phyloP scores from a whole-genome alignment of 179 eudicot species.

The Nepenthes alata region DNA sequence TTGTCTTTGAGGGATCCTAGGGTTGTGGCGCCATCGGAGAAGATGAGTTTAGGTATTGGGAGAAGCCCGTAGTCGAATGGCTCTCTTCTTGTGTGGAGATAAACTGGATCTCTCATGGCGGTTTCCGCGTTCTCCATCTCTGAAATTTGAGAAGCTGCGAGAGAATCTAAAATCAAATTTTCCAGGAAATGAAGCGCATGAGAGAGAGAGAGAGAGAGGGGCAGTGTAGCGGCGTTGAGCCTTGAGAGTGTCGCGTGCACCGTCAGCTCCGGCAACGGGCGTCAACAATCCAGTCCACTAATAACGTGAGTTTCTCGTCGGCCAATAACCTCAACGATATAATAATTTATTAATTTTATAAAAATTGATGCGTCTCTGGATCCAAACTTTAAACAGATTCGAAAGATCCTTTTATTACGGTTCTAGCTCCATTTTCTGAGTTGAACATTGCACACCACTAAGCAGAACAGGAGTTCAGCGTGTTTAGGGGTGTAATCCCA shows the following conservation, averaged over 20 bases:
- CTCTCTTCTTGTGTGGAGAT: constrained; percentile 12
- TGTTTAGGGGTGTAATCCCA: too few species aligned
- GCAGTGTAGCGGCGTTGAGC: background rate
- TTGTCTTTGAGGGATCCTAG: constrained; percentile 38
- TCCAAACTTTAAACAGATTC: too few species aligned
- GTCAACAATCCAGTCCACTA: too few species aligned
- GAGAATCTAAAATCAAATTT: background rate
- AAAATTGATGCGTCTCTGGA: too few species aligned
- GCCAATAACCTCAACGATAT: too few species aligned
- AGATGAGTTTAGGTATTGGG: constrained; percentile 76
- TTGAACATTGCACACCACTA: too few species aligned
- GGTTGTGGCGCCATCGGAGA: constrained; percentile 52
- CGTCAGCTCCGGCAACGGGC: background rate
- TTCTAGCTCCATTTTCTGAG: too few species aligned
- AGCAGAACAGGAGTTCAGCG: too few species aligned
- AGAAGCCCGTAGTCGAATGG: constrained; percentile 15
- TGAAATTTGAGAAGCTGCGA: background rate
- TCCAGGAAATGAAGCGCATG: background rate
- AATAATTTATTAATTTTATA: too few species aligned
- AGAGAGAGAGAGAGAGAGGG: background rate
- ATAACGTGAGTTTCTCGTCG: too few species aligned
- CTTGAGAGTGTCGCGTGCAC: background rate
- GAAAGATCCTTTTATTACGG: too few species aligned
- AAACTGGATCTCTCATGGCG: constrained; percentile 7
- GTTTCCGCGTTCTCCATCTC: constrained; percentile 1